These are phyloP conservation scores for Amauroascus verrucosus DNA, from an alignment of 2,329 filamentous ascomycete genomes.

Conservation along the genomic window DNA sequence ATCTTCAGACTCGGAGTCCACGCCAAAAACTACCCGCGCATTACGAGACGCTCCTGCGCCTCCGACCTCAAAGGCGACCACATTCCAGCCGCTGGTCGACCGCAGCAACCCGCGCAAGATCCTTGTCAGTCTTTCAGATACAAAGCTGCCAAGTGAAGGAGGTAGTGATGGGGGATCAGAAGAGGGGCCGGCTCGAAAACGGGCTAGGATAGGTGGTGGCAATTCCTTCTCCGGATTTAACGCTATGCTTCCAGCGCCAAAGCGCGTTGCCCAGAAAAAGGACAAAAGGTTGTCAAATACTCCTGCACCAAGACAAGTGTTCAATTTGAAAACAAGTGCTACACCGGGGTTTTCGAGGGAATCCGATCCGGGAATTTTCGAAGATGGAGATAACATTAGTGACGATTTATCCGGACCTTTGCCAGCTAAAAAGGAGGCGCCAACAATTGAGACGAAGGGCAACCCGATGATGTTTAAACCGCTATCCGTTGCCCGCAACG, in stretches of 20 bases:
- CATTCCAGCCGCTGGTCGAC: slow-evolving; percentile 70
- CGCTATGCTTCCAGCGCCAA: slow-evolving; percentile 75
- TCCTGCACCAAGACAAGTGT: slow-evolving; percentile 40
- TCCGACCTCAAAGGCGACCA: slow-evolving; percentile 15
- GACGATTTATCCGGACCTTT: slow-evolving; percentile 17
- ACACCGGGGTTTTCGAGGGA: slow-evolving; percentile 66
- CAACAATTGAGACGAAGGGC: slow-evolving; percentile 48
- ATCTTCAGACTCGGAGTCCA: slow-evolving; percentile 51
- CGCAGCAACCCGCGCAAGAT: slow-evolving; percentile 75
- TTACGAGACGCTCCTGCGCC: slow-evolving; percentile 5
- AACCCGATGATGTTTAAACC: slow-evolving; percentile 84
- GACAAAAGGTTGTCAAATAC: slow-evolving; percentile 23
- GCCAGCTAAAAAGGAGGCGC: slow-evolving; percentile 23
- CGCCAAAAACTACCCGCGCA: slow-evolving; percentile 25
- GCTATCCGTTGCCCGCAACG: slow-evolving; percentile 68
- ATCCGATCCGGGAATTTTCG: slow-evolving; percentile 33
- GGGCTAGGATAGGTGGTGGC: slow-evolving; percentile 23
- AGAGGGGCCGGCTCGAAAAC: slow-evolving; percentile 17
- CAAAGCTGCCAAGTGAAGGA: slow-evolving; percentile 27
- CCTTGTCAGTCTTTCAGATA: slow-evolving; percentile 61
- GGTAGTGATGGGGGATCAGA: slow-evolving; percentile 30
- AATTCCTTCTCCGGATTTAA: slow-evolving; percentile 73
- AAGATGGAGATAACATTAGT: neutral
- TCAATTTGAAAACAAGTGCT: slow-evolving; percentile 73
- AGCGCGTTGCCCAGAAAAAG: slow-evolving; percentile 35